These are phyloP conservation scores for Hypoxylon sp. DNA, from an alignment of 2,329 filamentous ascomycete genomes.

Conservation along the genomic window DNA sequence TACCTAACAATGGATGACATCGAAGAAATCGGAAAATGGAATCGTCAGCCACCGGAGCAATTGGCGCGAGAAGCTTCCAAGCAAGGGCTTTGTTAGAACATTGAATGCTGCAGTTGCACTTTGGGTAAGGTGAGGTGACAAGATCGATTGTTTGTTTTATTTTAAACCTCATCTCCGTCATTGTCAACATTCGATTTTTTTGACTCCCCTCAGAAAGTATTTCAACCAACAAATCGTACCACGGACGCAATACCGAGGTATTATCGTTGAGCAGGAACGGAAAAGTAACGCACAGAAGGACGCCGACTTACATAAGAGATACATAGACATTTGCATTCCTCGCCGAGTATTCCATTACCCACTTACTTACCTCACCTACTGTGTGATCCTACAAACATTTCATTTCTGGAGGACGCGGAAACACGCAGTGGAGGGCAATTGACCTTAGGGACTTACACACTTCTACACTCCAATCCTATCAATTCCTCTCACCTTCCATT, in stretches of 20 bases:
- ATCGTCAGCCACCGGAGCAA: constrained; percentile 22
- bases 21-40: constrained; percentile 12
- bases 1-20: constrained; percentile 18
- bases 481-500: background rate
- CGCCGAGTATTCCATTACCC: background rate
- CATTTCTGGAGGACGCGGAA: background rate
- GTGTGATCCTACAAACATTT: constrained; percentile 8
- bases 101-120: background rate
- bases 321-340: constrained; percentile 7
- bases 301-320: constrained; percentile 28
- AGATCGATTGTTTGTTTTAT: background rate
- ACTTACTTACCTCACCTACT: background rate
- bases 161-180: constrained; percentile 11
- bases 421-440: background rate
- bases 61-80: constrained; percentile 27
- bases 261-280: constrained; percentile 1
- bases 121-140: background rate
- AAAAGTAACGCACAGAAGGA: constrained; percentile 20
- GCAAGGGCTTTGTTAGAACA: background rate
- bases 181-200: constrained; percentile 7
- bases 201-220: background rate
- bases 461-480: background rate
- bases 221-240: constrained; percentile 2
- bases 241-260: constrained; percentile 15
- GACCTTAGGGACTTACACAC: constrained; percentile 6